Conservation (phyloP, 2,329 filamentous ascomycete genomes). For the Cytospora piceae region DNA sequence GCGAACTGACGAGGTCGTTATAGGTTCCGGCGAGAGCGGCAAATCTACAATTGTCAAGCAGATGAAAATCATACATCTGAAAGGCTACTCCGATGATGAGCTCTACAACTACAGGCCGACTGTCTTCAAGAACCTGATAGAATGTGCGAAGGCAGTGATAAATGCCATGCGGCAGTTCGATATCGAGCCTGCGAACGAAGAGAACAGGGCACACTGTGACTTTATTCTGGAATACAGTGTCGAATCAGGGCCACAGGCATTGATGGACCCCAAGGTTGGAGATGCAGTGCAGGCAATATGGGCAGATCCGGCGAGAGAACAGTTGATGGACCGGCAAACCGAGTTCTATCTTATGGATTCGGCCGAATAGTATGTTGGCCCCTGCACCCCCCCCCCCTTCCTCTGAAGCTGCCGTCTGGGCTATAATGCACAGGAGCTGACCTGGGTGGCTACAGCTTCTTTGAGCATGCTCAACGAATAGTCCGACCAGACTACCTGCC, state of each 20-base stretch:
- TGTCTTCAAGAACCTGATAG: slow-evolving; percentile 96
- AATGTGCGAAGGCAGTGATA: slow-evolving; percentile 94
- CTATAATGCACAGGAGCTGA: neutral
- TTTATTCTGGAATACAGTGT: slow-evolving; percentile 87
- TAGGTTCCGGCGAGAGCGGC: slow-evolving; percentile 96
- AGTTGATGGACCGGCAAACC: slow-evolving; percentile 88
- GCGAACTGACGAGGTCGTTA: slow-evolving; percentile 18
- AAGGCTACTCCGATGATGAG: slow-evolving; percentile 94
- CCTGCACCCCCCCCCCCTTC: neutral
- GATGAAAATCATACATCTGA: slow-evolving; percentile 99
- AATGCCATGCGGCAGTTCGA: slow-evolving; percentile 90
- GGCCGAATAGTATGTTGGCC: slow-evolving; percentile 87
- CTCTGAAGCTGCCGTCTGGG: neutral
- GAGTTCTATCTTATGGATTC: slow-evolving; percentile 99
- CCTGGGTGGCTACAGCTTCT: slow-evolving; percentile 70
- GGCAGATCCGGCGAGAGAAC: slow-evolving; percentile 83
- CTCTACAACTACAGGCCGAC: slow-evolving; percentile 92
- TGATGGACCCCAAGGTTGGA: slow-evolving; percentile 80
- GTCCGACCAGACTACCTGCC: slow-evolving; percentile 84
- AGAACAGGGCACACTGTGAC: slow-evolving; percentile 74
- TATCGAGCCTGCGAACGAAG: slow-evolving; percentile 73
- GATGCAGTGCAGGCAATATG: slow-evolving; percentile 84
- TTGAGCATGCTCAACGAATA: slow-evolving; percentile 89
- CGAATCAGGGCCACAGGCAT: slow-evolving; percentile 85
- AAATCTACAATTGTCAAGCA: slow-evolving; percentile 99